Percentiles rank a stretch among this genome's conserved stretches.
Conservation (phyloP, 2,329 filamentous ascomycete species). For the Alternaria postmessia region DNA sequence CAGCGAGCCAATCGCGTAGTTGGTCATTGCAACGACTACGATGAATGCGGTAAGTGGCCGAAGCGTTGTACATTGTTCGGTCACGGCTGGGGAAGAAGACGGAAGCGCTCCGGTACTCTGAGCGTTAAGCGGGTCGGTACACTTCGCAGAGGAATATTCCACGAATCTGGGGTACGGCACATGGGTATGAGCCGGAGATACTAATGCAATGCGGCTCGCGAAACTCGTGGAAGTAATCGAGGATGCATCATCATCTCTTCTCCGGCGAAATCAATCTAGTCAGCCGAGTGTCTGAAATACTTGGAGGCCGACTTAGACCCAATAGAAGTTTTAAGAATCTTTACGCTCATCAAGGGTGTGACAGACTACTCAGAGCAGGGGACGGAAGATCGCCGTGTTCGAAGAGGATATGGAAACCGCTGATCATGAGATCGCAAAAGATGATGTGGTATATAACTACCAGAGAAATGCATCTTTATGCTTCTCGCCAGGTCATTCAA, state of each 20-base stretch:
- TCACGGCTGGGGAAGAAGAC: not conserved
- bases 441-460: slow-evolving; percentile 7
- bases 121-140: not conserved
- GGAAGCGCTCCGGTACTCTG: slow-evolving; percentile 3
- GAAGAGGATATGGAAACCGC: not conserved
- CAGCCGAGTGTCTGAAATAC: not conserved
- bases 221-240: not conserved
- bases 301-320: slow-evolving; percentile 11
- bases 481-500: not conserved
- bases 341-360: not conserved
- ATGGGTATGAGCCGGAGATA: not conserved
- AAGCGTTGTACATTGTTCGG: not conserved
- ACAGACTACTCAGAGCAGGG: not conserved
- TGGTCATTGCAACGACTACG: not conserved
- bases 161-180: slow-evolving; percentile 12
- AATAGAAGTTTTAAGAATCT: not conserved
- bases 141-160: slow-evolving; percentile 1
- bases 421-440: not conserved
- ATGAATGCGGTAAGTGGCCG: slow-evolving; percentile 11
- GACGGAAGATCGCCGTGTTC: not conserved
- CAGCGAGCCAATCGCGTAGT: slow-evolving; percentile 13
- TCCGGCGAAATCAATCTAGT: not conserved
- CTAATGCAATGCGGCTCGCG: slow-evolving; percentile 9
- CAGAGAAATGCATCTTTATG: not conserved
- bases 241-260: not conserved